Percentiles rank a stretch among this genome's conserved stretches.
Evolutionary conservation across 257 asterid genomes (phyloP).

Genomic region (Catharanthus roseus): DNA sequence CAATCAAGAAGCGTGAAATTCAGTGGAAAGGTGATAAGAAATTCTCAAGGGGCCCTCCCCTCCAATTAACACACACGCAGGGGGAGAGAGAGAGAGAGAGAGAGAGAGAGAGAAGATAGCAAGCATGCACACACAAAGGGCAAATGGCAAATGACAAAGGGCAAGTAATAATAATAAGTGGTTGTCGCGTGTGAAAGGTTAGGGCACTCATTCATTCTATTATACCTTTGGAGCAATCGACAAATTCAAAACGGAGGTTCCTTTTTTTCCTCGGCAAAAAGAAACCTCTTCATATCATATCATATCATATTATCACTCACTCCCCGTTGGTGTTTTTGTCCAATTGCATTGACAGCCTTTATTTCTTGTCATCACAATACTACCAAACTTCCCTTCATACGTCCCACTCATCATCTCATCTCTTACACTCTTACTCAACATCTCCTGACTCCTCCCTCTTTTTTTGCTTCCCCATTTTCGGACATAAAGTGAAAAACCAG

Average conservation of each 20-base stretch:
- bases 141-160: no score
- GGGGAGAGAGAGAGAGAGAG: no score
- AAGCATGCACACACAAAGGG: constrained; percentile 21
- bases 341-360: constrained; percentile 13
- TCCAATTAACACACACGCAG: constrained; percentile 13
- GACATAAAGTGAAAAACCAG: constrained; percentile 25
- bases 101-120: no score
- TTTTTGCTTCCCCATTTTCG: constrained; percentile 33
- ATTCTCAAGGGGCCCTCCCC: background rate
- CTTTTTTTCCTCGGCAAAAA: background rate
- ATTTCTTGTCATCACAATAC: background rate
- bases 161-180: constrained; percentile 36
- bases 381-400: background rate
- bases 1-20: constrained; percentile 16
- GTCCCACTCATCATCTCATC: background rate
- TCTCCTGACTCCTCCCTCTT: constrained; percentile 13
- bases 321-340: no score
- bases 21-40: constrained; percentile 11
- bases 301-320: no score
- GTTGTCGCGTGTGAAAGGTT: constrained; percentile 59
- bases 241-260: background rate
- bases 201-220: constrained; percentile 29
- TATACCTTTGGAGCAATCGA: constrained; percentile 14
- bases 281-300: no score
- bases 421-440: constrained; percentile 13